Conservation (phyloP, 2,329 filamentous ascomycete genomes). For the Alternaria brassicae region DNA sequence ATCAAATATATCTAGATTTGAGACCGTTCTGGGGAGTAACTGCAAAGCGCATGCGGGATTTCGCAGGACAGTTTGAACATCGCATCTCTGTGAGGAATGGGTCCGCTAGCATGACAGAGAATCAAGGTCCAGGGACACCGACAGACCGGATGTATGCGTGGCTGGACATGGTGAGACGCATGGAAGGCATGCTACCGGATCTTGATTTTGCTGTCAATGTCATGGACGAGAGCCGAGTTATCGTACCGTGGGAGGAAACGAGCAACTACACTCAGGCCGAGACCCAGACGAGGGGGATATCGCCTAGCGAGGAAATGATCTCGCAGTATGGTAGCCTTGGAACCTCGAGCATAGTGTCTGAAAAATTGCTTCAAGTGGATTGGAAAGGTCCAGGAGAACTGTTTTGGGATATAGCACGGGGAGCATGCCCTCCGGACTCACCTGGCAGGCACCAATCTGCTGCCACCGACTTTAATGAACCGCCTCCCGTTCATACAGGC, state of each 20-base stretch:
- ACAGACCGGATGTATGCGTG: conserved; percentile 53
- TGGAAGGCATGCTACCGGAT: conserved; percentile 53
- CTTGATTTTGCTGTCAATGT: conserved; percentile 57
- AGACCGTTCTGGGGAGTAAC: conserved; percentile 58
- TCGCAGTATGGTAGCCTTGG: conserved; percentile 24
- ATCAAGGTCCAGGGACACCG: conserved; percentile 17
- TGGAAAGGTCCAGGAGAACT: conserved; percentile 38
- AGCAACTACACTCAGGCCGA: conserved; percentile 49
- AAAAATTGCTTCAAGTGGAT: conserved; percentile 36
- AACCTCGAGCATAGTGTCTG: conserved; percentile 30
- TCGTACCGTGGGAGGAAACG: conserved; percentile 58
- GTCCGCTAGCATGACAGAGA: conserved; percentile 39
- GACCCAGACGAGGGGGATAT: conserved; percentile 33
- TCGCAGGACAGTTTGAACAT: conserved; percentile 49
- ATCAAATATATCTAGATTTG: conserved; percentile 60
- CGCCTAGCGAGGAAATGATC: conserved; percentile 35
- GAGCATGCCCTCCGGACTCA: conserved; percentile 52
- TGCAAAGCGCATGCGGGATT: conserved; percentile 52
- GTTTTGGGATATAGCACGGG: conserved; percentile 54
- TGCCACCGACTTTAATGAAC: conserved; percentile 48
- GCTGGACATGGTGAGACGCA: conserved; percentile 50
- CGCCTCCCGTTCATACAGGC: conserved; percentile 38
- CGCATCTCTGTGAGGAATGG: conserved; percentile 53
- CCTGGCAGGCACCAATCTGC: conserved; percentile 44
- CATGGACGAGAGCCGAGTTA: conserved; percentile 58